These are phyloP conservation scores for Pythium apleroticum DNA, from an alignment of 352 stramenopile species.

Conservation along the genomic window DNA sequence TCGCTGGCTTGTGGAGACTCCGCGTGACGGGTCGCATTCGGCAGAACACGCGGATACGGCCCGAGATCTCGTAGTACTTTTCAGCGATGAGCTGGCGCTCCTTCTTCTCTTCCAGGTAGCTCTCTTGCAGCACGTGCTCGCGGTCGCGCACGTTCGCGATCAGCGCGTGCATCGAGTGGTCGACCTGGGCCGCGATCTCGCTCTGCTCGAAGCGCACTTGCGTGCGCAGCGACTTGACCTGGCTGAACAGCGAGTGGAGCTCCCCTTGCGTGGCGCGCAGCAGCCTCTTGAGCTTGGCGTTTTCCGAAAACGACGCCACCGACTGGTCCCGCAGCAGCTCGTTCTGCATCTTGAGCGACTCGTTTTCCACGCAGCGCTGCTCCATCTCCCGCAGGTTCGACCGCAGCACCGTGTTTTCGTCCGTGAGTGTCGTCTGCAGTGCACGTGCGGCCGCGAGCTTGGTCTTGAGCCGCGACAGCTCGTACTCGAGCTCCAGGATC, in stretches of 20 bases:
- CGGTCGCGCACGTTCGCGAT: constrained; percentile 44
- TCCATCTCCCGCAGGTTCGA: constrained; percentile 53
- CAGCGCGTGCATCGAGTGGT: constrained; percentile 45
- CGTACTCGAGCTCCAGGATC: constrained; percentile 68
- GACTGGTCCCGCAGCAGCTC: constrained; percentile 61
- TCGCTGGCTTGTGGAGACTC: constrained; percentile 16
- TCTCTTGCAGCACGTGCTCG: constrained; percentile 62
- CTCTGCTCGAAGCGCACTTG: constrained; percentile 41
- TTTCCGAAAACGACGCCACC: constrained; percentile 39
- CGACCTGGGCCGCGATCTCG: constrained; percentile 34
- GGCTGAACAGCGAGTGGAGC: constrained; percentile 33
- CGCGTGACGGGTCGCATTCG: constrained; percentile 68
- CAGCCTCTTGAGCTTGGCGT: constrained; percentile 44
- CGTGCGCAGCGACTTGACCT: constrained; percentile 43
- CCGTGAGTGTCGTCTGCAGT: constrained; percentile 62
- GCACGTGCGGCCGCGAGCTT: constrained; percentile 57
- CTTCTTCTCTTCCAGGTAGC: constrained; percentile 68
- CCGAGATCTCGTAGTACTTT: constrained; percentile 91
- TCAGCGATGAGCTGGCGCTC: constrained; percentile 83
- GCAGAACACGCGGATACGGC: constrained; percentile 93
- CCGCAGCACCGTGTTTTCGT: constrained; percentile 65
- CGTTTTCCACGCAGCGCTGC: constrained; percentile 45
- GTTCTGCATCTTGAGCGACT: constrained; percentile 56
- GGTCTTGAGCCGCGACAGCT: constrained; percentile 61
- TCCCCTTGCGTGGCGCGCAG: constrained; percentile 31